Evolutionary conservation across 1,284 basidiomycete species (phyloP).

Genomic region (Leucoagaricus sp.): DNA sequence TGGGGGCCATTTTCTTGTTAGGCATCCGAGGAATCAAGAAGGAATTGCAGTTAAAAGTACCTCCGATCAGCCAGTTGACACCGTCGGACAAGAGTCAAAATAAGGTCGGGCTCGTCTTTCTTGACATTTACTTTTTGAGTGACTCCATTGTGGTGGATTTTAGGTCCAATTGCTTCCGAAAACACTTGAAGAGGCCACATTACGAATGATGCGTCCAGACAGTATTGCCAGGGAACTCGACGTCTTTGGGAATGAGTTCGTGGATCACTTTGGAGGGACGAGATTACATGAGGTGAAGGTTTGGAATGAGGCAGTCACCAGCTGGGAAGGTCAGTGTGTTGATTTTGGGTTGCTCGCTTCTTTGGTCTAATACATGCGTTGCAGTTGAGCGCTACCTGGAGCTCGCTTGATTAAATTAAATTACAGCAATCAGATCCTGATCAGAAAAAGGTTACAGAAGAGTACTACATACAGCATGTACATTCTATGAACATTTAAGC

Average conservation of each 20-base stretch:
- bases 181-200: slow-evolving; percentile 79
- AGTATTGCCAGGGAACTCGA: slow-evolving; percentile 78
- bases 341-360: not conserved
- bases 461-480: not conserved
- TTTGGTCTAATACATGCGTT: slow-evolving; percentile 4
- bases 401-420: slow-evolving; percentile 51
- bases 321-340: slow-evolving; percentile 80
- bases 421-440: no score
- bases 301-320: slow-evolving; percentile 90
- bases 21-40: slow-evolving; percentile 88
- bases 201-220: slow-evolving; percentile 72
- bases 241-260: slow-evolving; percentile 85
- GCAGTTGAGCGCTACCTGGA: slow-evolving; percentile 86
- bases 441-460: no score
- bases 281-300: slow-evolving; percentile 85
- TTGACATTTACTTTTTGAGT: not conserved
- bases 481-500: not conserved
- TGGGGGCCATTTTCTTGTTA: slow-evolving; percentile 85
- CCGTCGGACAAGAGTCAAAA: slow-evolving; percentile 57
- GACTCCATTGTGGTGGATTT: slow-evolving; percentile 1
- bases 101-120: slow-evolving; percentile 41
- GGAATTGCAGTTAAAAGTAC: slow-evolving; percentile 66
- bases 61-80: slow-evolving; percentile 68
- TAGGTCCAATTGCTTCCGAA: slow-evolving; percentile 74
- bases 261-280: slow-evolving; percentile 93